phyloP scores from a whole-genome alignment of 2,329 filamentous ascomycete species.

The Paramyrothecium sp. region DNA sequence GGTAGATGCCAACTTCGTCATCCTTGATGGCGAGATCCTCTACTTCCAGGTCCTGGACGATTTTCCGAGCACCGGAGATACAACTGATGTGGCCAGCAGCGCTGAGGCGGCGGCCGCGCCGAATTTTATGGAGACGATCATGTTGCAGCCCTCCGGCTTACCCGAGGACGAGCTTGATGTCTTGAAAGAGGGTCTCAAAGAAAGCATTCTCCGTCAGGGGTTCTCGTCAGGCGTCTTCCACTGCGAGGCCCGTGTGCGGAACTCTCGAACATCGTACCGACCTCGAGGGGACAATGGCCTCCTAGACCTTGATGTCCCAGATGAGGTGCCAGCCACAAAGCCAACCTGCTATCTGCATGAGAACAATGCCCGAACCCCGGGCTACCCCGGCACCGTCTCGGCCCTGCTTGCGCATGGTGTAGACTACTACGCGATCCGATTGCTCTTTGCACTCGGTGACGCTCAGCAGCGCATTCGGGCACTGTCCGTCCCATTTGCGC shows the following conservation, averaged over 20 bases:
- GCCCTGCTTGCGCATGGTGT: slow-evolving; percentile 23
- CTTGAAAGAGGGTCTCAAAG: slow-evolving; percentile 6
- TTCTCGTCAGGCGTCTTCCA: slow-evolving; percentile 25
- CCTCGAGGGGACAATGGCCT: slow-evolving; percentile 11
- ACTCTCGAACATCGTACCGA: slow-evolving; percentile 19
- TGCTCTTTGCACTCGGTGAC: slow-evolving; percentile 16
- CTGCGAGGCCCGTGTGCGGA: slow-evolving; percentile 23
- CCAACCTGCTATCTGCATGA: slow-evolving; percentile 23
- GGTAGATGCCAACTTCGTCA: slow-evolving; percentile 38
- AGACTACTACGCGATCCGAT: slow-evolving; percentile 24
- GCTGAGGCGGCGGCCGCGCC: slow-evolving; percentile 6
- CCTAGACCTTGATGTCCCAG: slow-evolving; percentile 10
- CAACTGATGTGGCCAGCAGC: neutral
- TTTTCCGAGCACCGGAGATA: slow-evolving; percentile 24
- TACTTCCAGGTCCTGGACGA: slow-evolving; percentile 38
- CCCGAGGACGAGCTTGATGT: slow-evolving; percentile 15
- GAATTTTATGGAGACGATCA: slow-evolving; percentile 23
- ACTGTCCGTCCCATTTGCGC: slow-evolving; percentile 16
- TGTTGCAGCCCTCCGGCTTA: slow-evolving; percentile 18
- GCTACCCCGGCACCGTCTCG: slow-evolving; percentile 17
- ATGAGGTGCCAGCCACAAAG: neutral
- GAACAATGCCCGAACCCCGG: slow-evolving; percentile 25
- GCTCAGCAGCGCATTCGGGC: slow-evolving; percentile 10
- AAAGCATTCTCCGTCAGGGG: slow-evolving; percentile 16
- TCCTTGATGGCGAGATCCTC: slow-evolving; percentile 35